Conservation (phyloP, 164 flowering plant genomes). For the Protea cynaroides region DNA sequence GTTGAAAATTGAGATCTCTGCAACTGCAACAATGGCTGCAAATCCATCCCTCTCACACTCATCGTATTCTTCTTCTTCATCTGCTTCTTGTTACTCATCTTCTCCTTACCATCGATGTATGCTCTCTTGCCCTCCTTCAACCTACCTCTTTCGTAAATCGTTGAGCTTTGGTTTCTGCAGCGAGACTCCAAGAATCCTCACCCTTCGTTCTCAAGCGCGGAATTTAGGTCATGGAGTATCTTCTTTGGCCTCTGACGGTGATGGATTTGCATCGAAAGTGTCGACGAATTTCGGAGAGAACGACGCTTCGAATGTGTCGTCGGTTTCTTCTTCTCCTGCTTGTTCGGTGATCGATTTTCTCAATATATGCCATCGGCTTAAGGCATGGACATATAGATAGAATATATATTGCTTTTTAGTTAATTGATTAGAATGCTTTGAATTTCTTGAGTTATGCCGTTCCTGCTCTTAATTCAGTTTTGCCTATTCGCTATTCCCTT, state of each 20-base stretch:
- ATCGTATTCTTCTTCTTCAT: slow-evolving; percentile 11
- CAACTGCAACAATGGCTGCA: slow-evolving; percentile 31
- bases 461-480: not conserved
- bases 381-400: slow-evolving; percentile 34
- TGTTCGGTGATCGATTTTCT: slow-evolving; percentile 83
- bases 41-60: slow-evolving; percentile 19
- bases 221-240: slow-evolving; percentile 16
- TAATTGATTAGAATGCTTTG: not conserved
- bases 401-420: not conserved
- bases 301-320: slow-evolving; percentile 14
- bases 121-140: slow-evolving; percentile 15
- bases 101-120: slow-evolving; percentile 12
- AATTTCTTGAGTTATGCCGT: not conserved
- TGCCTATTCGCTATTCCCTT: not conserved
- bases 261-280: slow-evolving; percentile 21
- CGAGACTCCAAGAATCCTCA: slow-evolving; percentile 22
- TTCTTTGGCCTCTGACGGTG: slow-evolving; percentile 3
- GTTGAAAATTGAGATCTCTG: not conserved
- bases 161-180: slow-evolving; percentile 15
- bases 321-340: slow-evolving; percentile 31
- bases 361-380: slow-evolving; percentile 81
- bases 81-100: not conserved
- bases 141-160: slow-evolving; percentile 15
- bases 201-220: slow-evolving; percentile 22
- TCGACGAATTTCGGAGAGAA: slow-evolving; percentile 4